Conservation (phyloP, 1,284 basidiomycete genomes). For the Kwoniella shivajii region DNA sequence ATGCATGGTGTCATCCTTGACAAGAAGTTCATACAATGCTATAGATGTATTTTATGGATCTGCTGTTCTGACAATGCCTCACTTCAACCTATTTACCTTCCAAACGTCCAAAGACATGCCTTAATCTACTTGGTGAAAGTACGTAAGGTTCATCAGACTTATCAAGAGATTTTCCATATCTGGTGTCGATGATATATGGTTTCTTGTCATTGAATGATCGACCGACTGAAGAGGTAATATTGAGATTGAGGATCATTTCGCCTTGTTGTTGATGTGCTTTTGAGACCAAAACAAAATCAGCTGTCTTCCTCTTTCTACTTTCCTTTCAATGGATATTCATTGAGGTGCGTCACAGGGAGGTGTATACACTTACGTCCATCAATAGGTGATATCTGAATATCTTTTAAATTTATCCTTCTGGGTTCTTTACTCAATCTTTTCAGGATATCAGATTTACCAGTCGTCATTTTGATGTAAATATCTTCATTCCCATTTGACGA, state of each 20-base stretch:
- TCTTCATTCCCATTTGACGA: background rate
- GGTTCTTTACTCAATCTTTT: conserved; percentile 2
- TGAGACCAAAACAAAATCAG: background rate
- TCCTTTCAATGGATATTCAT: background rate
- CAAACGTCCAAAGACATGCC: conserved; percentile 18
- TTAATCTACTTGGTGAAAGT: conserved; percentile 16
- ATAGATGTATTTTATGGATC: background rate
- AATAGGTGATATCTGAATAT: background rate
- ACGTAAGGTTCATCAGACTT: conserved; percentile 17
- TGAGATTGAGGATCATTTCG: background rate
- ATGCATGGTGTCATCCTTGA: no score
- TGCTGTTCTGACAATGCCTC: no score
- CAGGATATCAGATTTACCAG: conserved; percentile 7
- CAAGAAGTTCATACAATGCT: no score
- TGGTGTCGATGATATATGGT: conserved; percentile 21
- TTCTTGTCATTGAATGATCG: background rate
- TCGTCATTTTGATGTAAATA: conserved; percentile 6
- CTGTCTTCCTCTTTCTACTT: background rate
- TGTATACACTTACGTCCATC: conserved; percentile 8
- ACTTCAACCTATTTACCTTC: no score
- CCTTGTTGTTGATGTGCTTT: no score
- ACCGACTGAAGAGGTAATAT: background rate
- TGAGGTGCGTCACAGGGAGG: no score
- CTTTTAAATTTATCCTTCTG: conserved; percentile 3
- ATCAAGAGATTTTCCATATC: conserved; percentile 1